phyloP scores from a whole-genome alignment of 73 alveolate species.

The Stentor roeselii region DNA sequence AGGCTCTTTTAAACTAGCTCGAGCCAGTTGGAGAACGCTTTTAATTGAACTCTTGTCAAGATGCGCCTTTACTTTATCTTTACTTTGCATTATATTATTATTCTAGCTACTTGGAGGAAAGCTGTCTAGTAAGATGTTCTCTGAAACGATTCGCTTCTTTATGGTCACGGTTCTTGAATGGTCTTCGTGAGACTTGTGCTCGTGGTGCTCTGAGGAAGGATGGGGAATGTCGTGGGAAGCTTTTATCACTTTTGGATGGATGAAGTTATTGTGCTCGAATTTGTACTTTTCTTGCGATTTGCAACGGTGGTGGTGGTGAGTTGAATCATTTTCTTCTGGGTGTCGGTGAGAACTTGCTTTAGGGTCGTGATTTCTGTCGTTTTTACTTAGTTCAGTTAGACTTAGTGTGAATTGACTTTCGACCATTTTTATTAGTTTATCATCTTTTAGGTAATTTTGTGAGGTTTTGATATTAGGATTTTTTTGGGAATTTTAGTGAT shows the following conservation, averaged over 20 bases:
- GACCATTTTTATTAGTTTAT: too few relatives aligned
- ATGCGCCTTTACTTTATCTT: conserved; percentile 14
- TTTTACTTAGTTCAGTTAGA: neutral
- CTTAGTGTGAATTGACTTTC: neutral
- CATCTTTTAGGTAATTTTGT: too few relatives aligned
- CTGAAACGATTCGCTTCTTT: neutral
- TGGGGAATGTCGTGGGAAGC: neutral
- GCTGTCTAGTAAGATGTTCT: neutral
- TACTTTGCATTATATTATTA: neutral
- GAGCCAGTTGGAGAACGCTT: neutral
- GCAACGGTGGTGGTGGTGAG: neutral
- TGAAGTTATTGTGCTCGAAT: neutral
- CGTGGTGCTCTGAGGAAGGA: neutral
- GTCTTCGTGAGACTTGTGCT: neutral
- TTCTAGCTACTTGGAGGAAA: conserved; percentile 3
- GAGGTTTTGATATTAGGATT: too few relatives aligned
- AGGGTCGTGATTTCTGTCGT: neutral
- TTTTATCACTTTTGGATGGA: neutral
- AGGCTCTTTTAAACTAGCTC: conserved; percentile 25
- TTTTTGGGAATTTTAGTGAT: too few relatives aligned
- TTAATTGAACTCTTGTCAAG: neutral
- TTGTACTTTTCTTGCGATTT: neutral
- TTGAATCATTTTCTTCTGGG: neutral
- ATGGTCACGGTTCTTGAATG: neutral
- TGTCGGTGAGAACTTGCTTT: neutral